A percentile compares a stretch with the other conserved stretches of the same genome.
Conservation (phyloP, 129 eudicot species). For the Flaveria ramosissima region DNA sequence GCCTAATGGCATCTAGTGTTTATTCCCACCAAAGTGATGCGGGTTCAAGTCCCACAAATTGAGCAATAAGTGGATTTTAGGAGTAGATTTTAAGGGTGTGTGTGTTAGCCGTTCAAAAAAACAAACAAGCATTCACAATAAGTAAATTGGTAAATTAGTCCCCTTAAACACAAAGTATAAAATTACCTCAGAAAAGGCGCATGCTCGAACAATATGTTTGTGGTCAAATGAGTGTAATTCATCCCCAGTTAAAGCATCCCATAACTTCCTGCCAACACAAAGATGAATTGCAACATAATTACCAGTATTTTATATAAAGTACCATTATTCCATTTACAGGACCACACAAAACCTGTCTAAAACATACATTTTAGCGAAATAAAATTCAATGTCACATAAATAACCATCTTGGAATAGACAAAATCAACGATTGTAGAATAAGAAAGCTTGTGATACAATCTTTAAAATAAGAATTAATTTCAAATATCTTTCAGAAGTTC, state of each 20-base stretch:
- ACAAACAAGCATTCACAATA: not conserved
- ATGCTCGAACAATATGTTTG: slow-evolving; percentile 86
- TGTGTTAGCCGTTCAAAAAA: too few species aligned
- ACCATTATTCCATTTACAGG: not conserved
- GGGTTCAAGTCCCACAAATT: too few species aligned
- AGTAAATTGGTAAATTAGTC: not conserved
- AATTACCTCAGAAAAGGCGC: slow-evolving; percentile 81
- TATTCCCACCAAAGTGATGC: too few species aligned
- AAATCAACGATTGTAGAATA: not conserved
- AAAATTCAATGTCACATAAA: not conserved
- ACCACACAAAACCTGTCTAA: not conserved
- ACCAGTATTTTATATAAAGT: not conserved
- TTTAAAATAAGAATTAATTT: not conserved
- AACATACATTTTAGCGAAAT: not conserved
- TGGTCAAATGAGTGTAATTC: slow-evolving; percentile 82
- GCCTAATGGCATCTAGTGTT: too few species aligned
- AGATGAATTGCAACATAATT: not conserved
- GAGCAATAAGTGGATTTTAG: too few species aligned
- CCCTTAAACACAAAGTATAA: not conserved
- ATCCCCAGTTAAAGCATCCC: slow-evolving; percentile 92
- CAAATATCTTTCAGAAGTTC: not conserved
- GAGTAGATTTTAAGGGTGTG: too few species aligned
- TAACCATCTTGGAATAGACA: not conserved
- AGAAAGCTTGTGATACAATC: not conserved
- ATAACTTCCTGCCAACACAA: slow-evolving; percentile 57